Conservation (phyloP, 768 basidiomycete species). For the Coprinopsis cinerea region DNA sequence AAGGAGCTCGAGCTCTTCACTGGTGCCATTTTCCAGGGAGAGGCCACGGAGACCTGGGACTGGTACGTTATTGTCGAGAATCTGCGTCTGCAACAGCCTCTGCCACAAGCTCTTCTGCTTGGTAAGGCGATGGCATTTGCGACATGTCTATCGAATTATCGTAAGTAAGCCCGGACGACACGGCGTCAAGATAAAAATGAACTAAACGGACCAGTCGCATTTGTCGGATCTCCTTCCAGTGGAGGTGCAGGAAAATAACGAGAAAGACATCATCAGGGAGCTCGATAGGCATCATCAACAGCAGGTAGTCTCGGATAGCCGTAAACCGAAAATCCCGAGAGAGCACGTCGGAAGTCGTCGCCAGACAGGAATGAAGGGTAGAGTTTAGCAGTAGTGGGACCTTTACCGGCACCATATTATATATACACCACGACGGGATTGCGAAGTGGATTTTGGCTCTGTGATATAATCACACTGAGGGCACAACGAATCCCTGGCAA, state of each 20-base stretch:
- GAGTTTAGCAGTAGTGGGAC: too few species aligned
- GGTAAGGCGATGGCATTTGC: slow-evolving; percentile 33
- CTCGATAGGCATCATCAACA: slow-evolving; percentile 3
- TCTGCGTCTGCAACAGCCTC: slow-evolving; percentile 33
- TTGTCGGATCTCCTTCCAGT: slow-evolving; percentile 34
- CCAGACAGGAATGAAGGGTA: too few species aligned
- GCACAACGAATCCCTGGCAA: too few species aligned
- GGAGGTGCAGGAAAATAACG: slow-evolving; percentile 35
- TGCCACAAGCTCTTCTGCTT: slow-evolving; percentile 48
- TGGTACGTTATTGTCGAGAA: slow-evolving; percentile 40
- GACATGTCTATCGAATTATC: slow-evolving; percentile 48
- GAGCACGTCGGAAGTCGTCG: too few species aligned
- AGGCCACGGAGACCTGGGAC: slow-evolving; percentile 32
- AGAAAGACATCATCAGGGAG: slow-evolving; percentile 48
- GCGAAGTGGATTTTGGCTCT: too few species aligned
- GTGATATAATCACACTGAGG: too few species aligned
- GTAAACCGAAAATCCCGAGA: background rate
- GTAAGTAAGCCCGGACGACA: too few species aligned
- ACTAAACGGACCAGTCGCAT: slow-evolving; percentile 39
- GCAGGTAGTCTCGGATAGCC: background rate
- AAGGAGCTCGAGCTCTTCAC: slow-evolving; percentile 39
- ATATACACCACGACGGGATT: too few species aligned
- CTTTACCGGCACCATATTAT: too few species aligned
- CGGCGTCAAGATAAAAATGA: too few species aligned
- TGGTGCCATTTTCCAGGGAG: slow-evolving; percentile 29